phyloP scores from a whole-genome alignment of 2,329 filamentous ascomycete genomes.

The Phyllosticta citribraziliensis region DNA sequence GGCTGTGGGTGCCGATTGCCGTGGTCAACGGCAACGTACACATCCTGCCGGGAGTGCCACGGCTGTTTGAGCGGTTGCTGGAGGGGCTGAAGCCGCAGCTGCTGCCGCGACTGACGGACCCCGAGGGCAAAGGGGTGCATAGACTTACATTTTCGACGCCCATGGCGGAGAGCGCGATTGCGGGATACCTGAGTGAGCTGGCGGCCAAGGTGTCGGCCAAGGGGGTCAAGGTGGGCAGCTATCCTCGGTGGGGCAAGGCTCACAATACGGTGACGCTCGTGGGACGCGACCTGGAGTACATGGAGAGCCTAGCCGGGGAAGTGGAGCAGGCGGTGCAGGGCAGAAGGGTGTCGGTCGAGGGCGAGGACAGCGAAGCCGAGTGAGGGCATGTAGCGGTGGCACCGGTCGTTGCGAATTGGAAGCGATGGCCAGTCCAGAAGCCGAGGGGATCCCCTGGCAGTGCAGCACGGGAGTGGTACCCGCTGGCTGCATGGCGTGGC shows the following conservation, averaged over 20 bases:
- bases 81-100: constrained; percentile 65
- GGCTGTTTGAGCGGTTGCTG: constrained; percentile 70
- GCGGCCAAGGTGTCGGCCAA: constrained; percentile 61
- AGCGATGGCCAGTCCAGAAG: neutral
- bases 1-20: constrained; percentile 82
- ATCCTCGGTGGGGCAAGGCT: constrained; percentile 83
- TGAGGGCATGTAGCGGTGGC: neutral
- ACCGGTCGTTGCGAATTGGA: neutral
- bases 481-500: too few relatives aligned
- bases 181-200: constrained; percentile 70
- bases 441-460: neutral
- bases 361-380: constrained; percentile 39
- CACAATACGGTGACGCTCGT: constrained; percentile 87
- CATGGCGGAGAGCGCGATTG: constrained; percentile 74
- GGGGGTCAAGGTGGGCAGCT: constrained; percentile 89
- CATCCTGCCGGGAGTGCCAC: constrained; percentile 82
- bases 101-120: constrained; percentile 62
- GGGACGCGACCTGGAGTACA: constrained; percentile 59
- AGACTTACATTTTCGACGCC: constrained; percentile 81
- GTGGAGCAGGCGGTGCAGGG: constrained; percentile 71
- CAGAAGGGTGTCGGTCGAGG: constrained; percentile 58
- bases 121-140: constrained; percentile 69
- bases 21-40: constrained; percentile 90
- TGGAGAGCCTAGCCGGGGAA: constrained; percentile 70
- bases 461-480: neutral